Evolutionary conservation across 2,329 filamentous ascomycete genomes (phyloP).

Genomic region (Ascochyta koolunga): DNA sequence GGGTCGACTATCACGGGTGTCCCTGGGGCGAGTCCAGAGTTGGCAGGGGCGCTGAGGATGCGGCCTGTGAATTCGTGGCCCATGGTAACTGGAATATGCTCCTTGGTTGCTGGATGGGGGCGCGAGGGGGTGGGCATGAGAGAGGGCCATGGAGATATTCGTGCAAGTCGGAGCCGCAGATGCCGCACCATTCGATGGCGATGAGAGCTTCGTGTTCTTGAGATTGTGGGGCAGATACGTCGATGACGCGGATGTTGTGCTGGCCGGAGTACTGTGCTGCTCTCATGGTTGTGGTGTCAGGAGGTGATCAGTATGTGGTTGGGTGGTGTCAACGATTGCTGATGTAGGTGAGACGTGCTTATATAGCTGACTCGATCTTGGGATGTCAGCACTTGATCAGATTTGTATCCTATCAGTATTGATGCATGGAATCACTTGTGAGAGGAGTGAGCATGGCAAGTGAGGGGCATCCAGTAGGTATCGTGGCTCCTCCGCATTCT

Average conservation of each 20-base stretch:
- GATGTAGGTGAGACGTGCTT: background rate
- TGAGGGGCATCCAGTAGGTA: constrained; percentile 2
- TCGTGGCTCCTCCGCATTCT: background rate
- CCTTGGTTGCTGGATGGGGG: constrained; percentile 30
- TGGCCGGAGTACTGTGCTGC: constrained; percentile 39
- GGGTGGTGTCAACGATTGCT: background rate
- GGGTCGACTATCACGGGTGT: constrained; percentile 40
- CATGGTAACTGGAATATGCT: constrained; percentile 33
- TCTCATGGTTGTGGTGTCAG: constrained; percentile 31
- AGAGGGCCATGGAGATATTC: constrained; percentile 33
- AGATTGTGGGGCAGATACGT: constrained; percentile 29
- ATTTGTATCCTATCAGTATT: background rate
- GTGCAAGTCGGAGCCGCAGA: constrained; percentile 40
- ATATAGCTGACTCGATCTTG: background rate
- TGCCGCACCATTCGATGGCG: constrained; percentile 40
- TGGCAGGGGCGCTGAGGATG: constrained; percentile 24
- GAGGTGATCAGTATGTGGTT: background rate
- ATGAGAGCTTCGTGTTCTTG: constrained; percentile 34
- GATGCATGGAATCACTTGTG: background rate
- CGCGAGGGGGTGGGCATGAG: constrained; percentile 16
- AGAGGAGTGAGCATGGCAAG: background rate
- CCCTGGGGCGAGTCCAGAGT: constrained; percentile 28
- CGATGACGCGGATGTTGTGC: constrained; percentile 33
- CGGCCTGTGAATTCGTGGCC: constrained; percentile 43
- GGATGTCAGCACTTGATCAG: background rate